These are phyloP conservation scores for Rhododendron griersonianum DNA, from an alignment of 148 eudicot species.

Conservation along the genomic window DNA sequence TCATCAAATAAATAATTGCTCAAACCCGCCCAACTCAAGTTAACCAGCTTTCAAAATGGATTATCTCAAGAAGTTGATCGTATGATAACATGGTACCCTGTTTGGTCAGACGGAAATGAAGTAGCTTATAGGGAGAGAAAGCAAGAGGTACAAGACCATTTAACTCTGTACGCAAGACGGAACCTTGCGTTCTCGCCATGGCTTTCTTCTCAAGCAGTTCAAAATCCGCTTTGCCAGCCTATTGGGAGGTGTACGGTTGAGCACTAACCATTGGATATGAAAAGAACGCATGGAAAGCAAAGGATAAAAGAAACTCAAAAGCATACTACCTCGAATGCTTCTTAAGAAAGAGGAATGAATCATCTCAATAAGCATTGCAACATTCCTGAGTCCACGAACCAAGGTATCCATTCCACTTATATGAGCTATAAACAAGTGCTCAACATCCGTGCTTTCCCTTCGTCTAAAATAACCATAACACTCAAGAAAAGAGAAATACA, in stretches of 20 bases:
- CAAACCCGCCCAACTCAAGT: background rate
- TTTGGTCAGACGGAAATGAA: background rate
- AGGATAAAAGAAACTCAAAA: background rate
- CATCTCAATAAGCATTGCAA: conserved; percentile 86
- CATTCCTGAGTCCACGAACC: conserved; percentile 94
- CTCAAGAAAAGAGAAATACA: too few species aligned
- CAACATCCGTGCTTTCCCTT: conserved; percentile 99
- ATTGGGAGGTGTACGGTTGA: conserved; percentile 2
- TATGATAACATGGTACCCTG: background rate
- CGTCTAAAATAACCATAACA: conserved; percentile 40
- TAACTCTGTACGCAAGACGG: conserved; percentile 30
- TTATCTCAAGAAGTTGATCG: background rate
- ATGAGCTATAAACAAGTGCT: conserved; percentile 94
- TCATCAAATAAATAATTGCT: background rate
- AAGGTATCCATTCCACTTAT: conserved; percentile 95
- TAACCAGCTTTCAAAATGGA: background rate
- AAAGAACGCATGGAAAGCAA: background rate
- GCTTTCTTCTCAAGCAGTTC: conserved; percentile 86
- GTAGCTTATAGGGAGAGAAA: background rate
- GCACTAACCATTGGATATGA: background rate
- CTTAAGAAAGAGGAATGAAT: background rate
- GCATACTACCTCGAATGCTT: conserved; percentile 40
- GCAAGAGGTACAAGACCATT: background rate
- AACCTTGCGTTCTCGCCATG: conserved; percentile 89
- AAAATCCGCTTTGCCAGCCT: conserved; percentile 95